Base-by-base conservation (phyloP, 2,329 filamentous ascomycete genomes). In the Annulohypoxylon truncatum region DNA sequence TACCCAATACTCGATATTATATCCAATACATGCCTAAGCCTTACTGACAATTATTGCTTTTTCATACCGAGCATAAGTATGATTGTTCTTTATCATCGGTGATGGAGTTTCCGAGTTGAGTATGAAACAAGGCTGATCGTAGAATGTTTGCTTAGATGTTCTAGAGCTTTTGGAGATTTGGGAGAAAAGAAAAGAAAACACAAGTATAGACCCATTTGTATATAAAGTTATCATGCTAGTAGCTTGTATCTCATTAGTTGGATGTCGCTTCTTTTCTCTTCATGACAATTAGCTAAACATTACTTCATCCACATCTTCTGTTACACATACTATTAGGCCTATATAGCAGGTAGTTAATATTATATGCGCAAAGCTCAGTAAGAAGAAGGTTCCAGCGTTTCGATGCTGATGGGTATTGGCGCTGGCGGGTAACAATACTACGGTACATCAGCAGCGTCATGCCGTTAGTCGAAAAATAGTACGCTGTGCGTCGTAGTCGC, bases 401-500 rank as follows among this genome's bases (percentile, higher is more conserved):
- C 24, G 38, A 42, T 12, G 18, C 18, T 42, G 44, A 51, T 51
- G 56, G 22, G 18, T 44, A 26, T 38, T 40, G 28, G 44, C 29
- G 9, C 7, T 38, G 35, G 35, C 35, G 6, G 13, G 35, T 15
- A 38, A 12, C 10, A 15, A 4, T n/a, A 12, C 18, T 12, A 38
- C 38, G 38, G 35, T 42, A 42, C 38, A 31, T 28, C 29, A 13
- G 29, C 31, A 42, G 15, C 38, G 53, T 31, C 42, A 18, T 58
- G 54, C 31, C 38, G 54, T 48, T 59, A 24, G 61, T 54, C 26
- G 51, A 28, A 64, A 35, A 64, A 33, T 47, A 64, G 42, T 31
- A 55, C 31, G 40, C 40, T 42, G 61, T 52, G 40, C 29, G 48
- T 63, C 44, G 31, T 50, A 56, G 53, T 62, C 56, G 57, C 56